Percentiles rank a stretch among this genome's conserved stretches.
phyloP scores from a whole-genome alignment of 2,329 filamentous ascomycete genomes.

The Neonectria coccinea region DNA sequence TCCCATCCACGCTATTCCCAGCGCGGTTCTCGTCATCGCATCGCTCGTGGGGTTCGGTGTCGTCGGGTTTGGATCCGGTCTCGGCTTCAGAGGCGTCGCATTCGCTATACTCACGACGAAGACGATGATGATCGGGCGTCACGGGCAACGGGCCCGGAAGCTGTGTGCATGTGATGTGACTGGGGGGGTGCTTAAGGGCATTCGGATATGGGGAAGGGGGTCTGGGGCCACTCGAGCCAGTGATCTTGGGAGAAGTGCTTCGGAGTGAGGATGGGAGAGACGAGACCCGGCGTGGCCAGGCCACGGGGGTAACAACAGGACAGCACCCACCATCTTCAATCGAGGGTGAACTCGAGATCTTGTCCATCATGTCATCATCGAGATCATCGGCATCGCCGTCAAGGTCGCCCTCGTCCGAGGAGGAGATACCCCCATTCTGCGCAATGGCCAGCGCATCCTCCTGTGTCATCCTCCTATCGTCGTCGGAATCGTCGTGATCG shows the following conservation, averaged over 20 bases:
- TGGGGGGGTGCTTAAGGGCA: slow-evolving; percentile 48
- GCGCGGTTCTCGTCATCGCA: slow-evolving; percentile 22
- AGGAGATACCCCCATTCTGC: slow-evolving; percentile 69
- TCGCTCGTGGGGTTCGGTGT: neutral
- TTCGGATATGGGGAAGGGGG: slow-evolving; percentile 57
- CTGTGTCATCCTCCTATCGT: slow-evolving; percentile 53
- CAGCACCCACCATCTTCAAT: slow-evolving; percentile 97
- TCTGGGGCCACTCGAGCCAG: slow-evolving; percentile 41
- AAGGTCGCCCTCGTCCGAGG: slow-evolving; percentile 71
- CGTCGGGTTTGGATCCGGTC: slow-evolving; percentile 48
- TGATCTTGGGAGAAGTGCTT: slow-evolving; percentile 46
- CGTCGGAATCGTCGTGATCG: slow-evolving; percentile 35
- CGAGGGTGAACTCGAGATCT: slow-evolving; percentile 97
- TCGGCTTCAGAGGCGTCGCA: slow-evolving; percentile 39
- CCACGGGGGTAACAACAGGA: slow-evolving; percentile 51
- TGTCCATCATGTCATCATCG: slow-evolving; percentile 96
- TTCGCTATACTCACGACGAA: slow-evolving; percentile 60
- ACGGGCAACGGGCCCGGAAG: slow-evolving; percentile 33
- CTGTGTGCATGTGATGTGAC: slow-evolving; percentile 38
- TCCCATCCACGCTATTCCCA: neutral
- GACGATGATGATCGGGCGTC: slow-evolving; percentile 56
- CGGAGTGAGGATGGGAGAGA: slow-evolving; percentile 53
- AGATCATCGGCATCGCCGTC: slow-evolving; percentile 79
- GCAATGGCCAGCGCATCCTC: slow-evolving; percentile 70
- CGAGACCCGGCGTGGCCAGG: slow-evolving; percentile 59